Evolutionary conservation across 257 asterid species (phyloP).

Genomic region (Forsythia viridissima): DNA sequence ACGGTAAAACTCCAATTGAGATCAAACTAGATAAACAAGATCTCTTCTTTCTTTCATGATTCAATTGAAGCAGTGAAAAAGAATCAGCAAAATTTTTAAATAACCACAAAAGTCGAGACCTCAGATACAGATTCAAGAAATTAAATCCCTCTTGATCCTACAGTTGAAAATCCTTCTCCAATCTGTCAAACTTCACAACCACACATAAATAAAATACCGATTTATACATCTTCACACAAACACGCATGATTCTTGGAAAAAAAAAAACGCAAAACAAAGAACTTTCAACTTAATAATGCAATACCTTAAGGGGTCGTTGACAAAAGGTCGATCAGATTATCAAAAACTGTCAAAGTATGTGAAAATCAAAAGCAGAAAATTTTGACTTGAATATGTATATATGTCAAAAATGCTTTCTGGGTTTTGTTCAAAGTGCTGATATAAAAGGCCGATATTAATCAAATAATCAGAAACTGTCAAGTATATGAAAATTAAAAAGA

Average conservation of each 20-base stretch:
- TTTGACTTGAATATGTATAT: constrained; percentile 16
- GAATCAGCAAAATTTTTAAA: neutral
- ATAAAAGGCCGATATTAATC: constrained; percentile 23
- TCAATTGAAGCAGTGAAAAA: neutral
- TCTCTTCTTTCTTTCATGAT: neutral
- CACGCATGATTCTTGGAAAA: neutral
- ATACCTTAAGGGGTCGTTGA: constrained; percentile 37
- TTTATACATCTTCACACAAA: neutral
- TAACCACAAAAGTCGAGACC: constrained; percentile 26
- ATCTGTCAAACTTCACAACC: neutral
- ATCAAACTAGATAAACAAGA: constrained; percentile 9
- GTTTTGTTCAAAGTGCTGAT: constrained; percentile 19
- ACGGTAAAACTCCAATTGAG: neutral
- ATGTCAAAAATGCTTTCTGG: constrained; percentile 7
- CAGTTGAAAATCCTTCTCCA: constrained; percentile 20
- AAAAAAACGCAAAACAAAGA: neutral
- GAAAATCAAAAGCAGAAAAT: constrained; percentile 7
- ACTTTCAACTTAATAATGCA: neutral
- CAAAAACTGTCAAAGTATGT: neutral
- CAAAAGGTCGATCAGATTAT: constrained; percentile 18
- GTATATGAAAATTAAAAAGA: neutral
- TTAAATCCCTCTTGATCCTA: constrained; percentile 20
- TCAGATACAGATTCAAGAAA: constrained; percentile 12
- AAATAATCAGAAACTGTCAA: constrained; percentile 18
- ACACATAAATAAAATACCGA: neutral